Evolutionary conservation across 139 green algal species (phyloP).

Genomic region (Chlamydomonas urium): DNA sequence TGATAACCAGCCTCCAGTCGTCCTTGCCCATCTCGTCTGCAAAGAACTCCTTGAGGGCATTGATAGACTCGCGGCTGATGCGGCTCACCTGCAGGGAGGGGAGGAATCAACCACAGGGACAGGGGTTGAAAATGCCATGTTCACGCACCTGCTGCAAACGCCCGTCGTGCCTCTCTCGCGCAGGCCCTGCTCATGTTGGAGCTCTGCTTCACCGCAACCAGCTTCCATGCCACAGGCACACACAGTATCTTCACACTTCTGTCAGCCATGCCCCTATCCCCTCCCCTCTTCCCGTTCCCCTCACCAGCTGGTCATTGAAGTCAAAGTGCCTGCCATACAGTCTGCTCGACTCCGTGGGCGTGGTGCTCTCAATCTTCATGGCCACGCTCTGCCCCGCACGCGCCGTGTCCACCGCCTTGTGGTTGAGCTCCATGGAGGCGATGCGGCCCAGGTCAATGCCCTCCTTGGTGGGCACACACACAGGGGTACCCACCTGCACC

Average conservation of each 20-base stretch:
- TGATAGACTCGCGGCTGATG: slow-evolving; percentile 67
- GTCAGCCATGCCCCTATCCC: no score
- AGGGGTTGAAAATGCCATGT: no score
- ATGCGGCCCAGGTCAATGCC: slow-evolving; percentile 89
- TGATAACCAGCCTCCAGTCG: slow-evolving; percentile 89
- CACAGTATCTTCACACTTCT: no score
- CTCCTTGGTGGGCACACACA: slow-evolving; percentile 51
- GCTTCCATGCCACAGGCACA: no score
- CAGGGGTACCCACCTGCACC: slow-evolving; percentile 38
- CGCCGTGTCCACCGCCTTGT: slow-evolving; percentile 87
- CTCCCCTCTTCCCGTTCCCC: no score
- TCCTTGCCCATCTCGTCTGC: slow-evolving; percentile 87
- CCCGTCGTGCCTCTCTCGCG: no score
- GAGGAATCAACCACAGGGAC: no score
- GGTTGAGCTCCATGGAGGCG: slow-evolving; percentile 89
- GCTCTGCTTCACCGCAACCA: no score
- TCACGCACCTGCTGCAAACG: no score
- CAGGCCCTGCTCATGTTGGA: no score
- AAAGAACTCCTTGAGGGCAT: slow-evolving; percentile 71
- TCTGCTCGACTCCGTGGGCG: slow-evolving; percentile 64
- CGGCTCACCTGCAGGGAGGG: not conserved
- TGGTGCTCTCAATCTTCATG: slow-evolving; percentile 93
- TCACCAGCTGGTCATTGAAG: slow-evolving; percentile 49
- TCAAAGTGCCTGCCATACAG: slow-evolving; percentile 96
- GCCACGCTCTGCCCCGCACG: slow-evolving; percentile 80